Base-by-base conservation (phyloP, 352 stramenopile genomes). In the Heterotrichella gracilis region DNA sequence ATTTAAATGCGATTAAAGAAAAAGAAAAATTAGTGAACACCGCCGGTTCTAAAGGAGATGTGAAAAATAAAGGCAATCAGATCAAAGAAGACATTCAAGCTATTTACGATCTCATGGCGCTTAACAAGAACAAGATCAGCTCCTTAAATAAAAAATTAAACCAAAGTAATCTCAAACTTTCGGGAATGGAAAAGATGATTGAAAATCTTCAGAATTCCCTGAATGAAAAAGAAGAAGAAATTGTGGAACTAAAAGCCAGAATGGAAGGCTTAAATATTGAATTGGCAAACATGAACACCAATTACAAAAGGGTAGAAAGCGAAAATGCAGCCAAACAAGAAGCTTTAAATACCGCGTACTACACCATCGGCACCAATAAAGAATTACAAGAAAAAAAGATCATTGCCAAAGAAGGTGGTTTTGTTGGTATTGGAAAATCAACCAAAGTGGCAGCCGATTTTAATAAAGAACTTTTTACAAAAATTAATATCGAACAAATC, bases 61-160 rank as follows among this genome's bases (percentile, higher is more conserved):
- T 53, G 9, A 53, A 53, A 53, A 53, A n/a, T n/a, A 53, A 53
- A n/a, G 9, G n/a, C 9, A n/a, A n/a, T 9, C 32, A 53, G 32
- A 53, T 53, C 32, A 53, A 53, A n/a, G 32, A 53, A 53, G 32
- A 53, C 32, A 53, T 53, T 53, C 32, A 53, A n/a, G 9, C 32
- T 17, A 53, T 53, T 53, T 53, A 53, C n/a, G 32, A 53, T 53
- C 32, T 53, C 32, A 53, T 53, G 32, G 32, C 32, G 9, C 9
- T 17, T 17, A 53, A 53, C 32, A 53, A 53, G n/a, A 53, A n/a
- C 32, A 53, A n/a, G 32, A 53, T 53, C 9, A n/a, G 32, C 9
- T 53, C 32, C n/a, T 53, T 53, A n/a, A 53, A 9, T n/a, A 53
- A 53, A 53, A 53, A 53, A n/a, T 53, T 53, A 53, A 53, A 53